phyloP scores from a whole-genome alignment of 1,139 yeast species.

The Taiozyma sp. region DNA sequence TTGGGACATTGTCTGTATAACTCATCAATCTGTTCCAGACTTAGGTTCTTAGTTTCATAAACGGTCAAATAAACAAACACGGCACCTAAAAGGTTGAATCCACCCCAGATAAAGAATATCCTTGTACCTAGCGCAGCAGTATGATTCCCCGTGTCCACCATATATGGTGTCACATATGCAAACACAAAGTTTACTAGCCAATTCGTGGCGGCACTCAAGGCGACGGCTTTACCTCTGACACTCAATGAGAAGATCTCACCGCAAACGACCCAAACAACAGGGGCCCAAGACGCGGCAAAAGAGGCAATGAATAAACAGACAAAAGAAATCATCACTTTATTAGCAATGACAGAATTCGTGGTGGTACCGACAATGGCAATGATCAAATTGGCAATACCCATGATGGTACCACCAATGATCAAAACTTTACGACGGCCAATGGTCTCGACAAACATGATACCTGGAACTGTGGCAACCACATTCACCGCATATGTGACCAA shows the following conservation, averaged over 20 bases:
- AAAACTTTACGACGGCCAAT: conserved; percentile 61
- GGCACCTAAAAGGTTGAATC: conserved; percentile 54
- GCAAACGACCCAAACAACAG: conserved; percentile 71
- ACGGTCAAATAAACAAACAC: conserved; percentile 56
- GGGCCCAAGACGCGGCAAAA: conserved; percentile 88
- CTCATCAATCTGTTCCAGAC: conserved; percentile 72
- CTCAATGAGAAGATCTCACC: conserved; percentile 79
- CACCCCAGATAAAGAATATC: conserved; percentile 76
- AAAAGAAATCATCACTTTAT: conserved; percentile 71
- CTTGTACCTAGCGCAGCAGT: conserved; percentile 62
- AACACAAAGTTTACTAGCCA: conserved; percentile 79
- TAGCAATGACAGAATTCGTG: conserved; percentile 42
- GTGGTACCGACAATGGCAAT: conserved; percentile 65
- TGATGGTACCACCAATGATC: conserved; percentile 57
- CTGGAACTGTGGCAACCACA: conserved; percentile 64
- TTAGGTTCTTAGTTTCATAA: conserved; percentile 70
- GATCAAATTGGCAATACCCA: conserved; percentile 55
- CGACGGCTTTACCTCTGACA: conserved; percentile 75
- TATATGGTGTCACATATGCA: conserved; percentile 70
- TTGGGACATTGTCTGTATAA: conserved; percentile 42
- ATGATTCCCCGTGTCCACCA: conserved; percentile 56
- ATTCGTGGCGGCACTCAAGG: conserved; percentile 70
- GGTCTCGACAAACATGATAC: conserved; percentile 60
- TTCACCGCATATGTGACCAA: conserved; percentile 69
- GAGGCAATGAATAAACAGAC: conserved; percentile 74